phyloP scores from a whole-genome alignment of 208 protist genomes.

The Trichomonas vaginalis region DNA sequence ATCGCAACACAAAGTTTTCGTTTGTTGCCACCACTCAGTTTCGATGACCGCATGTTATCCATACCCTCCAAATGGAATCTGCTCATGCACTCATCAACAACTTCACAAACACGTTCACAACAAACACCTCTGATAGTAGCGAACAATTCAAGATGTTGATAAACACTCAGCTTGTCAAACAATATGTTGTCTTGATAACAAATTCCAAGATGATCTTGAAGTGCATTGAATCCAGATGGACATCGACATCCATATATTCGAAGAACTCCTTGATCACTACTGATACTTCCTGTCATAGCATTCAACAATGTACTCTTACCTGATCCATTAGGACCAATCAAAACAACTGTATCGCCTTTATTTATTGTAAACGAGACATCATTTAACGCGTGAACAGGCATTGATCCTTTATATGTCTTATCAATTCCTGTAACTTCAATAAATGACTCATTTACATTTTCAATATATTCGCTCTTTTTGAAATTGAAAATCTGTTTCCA shows the following conservation, averaged over 20 bases:
- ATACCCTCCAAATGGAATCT: neutral
- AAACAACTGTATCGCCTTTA: neutral
- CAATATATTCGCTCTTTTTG: no score
- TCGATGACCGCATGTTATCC: neutral
- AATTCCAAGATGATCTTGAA: neutral
- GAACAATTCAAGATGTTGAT: neutral
- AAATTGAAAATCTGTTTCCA: neutral
- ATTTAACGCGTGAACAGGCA: neutral
- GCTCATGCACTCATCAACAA: neutral
- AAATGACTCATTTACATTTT: neutral
- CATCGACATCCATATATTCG: neutral
- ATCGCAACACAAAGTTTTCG: neutral
- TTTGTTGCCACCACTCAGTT: neutral
- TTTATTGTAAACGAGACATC: neutral
- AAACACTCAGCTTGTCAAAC: neutral
- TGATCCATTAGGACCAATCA: neutral
- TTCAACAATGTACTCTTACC: neutral
- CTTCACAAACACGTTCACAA: neutral
- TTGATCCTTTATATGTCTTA: neutral
- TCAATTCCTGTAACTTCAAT: neutral
- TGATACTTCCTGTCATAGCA: neutral
- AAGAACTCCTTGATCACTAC: neutral
- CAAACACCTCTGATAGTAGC: neutral
- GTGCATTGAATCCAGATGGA: neutral
- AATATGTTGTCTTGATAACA: neutral